These are phyloP conservation scores for Penicillium steckii DNA, from an alignment of 495 filamentous ascomycete species.

Conservation along the genomic window DNA sequence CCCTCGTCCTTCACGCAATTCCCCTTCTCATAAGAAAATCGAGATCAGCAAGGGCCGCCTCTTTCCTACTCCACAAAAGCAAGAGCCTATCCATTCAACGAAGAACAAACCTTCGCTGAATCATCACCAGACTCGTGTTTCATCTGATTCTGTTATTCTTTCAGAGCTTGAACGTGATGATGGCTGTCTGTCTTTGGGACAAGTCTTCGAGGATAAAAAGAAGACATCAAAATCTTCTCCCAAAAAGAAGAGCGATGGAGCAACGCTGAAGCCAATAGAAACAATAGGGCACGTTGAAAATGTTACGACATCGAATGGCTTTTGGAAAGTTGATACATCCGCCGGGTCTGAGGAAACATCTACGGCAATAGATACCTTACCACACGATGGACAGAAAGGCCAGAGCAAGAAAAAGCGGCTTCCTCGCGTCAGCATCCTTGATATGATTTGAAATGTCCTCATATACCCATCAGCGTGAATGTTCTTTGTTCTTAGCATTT, in stretches of 20 bases:
- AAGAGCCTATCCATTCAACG: no score
- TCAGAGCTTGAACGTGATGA: not conserved
- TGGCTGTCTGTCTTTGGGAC: not conserved
- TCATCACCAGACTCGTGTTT: no score
- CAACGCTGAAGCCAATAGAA: not conserved
- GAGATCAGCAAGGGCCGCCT: not conserved
- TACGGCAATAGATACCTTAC: not conserved
- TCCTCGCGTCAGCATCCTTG: slow-evolving; percentile 39
- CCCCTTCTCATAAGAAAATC: not conserved
- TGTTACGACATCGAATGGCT: slow-evolving; percentile 29
- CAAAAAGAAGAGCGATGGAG: not conserved
- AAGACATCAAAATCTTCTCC: not conserved
- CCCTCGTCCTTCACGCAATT: not conserved
- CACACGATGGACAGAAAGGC: slow-evolving; percentile 1
- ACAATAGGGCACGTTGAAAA: slow-evolving; percentile 28
- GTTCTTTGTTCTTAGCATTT: not conserved
- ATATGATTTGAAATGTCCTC: slow-evolving; percentile 24
- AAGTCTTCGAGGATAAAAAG: not conserved
- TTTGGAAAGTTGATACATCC: slow-evolving; percentile 31
- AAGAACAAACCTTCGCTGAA: no score
- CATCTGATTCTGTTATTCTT: not conserved
- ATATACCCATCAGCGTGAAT: not conserved
- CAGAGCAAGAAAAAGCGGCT: slow-evolving; percentile 33
- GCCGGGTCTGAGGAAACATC: slow-evolving; percentile 2
- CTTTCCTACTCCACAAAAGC: not conserved